Percentiles rank a stretch among this genome's conserved stretches.
Evolutionary conservation across 164 flowering plant genomes (phyloP).

Genomic region (Nelumbo lutea): DNA sequence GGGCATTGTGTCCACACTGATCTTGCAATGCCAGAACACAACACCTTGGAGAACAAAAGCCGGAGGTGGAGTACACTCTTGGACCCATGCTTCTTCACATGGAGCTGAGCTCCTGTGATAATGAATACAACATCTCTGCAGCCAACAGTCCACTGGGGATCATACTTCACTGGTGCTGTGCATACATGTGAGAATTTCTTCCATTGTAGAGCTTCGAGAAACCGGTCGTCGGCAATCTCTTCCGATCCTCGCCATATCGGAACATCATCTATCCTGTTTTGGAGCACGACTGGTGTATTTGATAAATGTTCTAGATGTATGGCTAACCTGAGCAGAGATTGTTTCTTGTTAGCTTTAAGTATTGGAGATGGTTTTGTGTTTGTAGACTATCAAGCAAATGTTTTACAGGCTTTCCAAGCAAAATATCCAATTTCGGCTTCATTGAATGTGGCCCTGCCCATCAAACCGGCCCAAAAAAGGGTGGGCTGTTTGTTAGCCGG

Average conservation of each 20-base stretch:
- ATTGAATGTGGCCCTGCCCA: too few species aligned
- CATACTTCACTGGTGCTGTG: slow-evolving; percentile 51
- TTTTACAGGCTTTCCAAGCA: too few species aligned
- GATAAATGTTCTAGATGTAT: slow-evolving; percentile 73
- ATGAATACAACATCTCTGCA: slow-evolving; percentile 34
- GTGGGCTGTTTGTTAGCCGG: too few species aligned
- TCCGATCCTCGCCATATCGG: slow-evolving; percentile 43
- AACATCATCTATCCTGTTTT: slow-evolving; percentile 28
- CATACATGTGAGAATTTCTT: slow-evolving; percentile 63
- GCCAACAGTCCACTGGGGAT: slow-evolving; percentile 33
- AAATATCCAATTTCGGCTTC: too few species aligned
- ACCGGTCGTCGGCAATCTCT: slow-evolving; percentile 16
- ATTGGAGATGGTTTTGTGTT: too few species aligned
- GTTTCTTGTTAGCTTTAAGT: not conserved
- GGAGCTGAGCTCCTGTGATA: slow-evolving; percentile 77
- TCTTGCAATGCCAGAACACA: slow-evolving; percentile 20
- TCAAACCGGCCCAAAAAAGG: too few species aligned
- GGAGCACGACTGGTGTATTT: slow-evolving; percentile 38
- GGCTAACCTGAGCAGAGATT: slow-evolving; percentile 44
- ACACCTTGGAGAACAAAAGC: slow-evolving; percentile 47
- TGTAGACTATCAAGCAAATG: too few species aligned
- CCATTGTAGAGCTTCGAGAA: slow-evolving; percentile 39
- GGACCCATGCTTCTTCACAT: slow-evolving; percentile 41
- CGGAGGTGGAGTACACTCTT: slow-evolving; percentile 68
- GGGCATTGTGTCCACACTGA: slow-evolving; percentile 49